Percentiles rank a stretch among this genome's conserved stretches.
Evolutionary conservation across 495 filamentous ascomycete genomes (phyloP).

Genomic region (Daldinia vernicosa): DNA sequence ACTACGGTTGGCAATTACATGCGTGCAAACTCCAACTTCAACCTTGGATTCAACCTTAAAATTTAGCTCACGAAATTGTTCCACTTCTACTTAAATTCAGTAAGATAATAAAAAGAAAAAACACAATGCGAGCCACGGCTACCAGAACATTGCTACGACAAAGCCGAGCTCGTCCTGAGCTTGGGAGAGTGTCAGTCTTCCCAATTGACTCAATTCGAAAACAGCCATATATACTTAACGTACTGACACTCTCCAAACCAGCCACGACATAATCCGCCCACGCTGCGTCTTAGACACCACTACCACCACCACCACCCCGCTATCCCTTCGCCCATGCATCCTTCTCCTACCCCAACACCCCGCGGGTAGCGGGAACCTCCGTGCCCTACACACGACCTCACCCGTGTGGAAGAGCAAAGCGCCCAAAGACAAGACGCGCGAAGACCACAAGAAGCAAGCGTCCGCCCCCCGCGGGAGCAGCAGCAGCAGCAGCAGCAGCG

Average conservation of each 20-base stretch:
- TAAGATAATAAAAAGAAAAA: neutral
- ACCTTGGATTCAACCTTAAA: neutral
- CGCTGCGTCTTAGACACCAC: neutral
- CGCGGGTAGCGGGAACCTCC: neutral
- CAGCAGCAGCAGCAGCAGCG: neutral
- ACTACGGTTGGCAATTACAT: no score
- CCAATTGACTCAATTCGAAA: conserved; percentile 33
- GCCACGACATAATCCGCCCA: conserved; percentile 22
- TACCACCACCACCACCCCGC: neutral
- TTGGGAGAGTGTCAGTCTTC: conserved; percentile 23
- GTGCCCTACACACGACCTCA: conserved; percentile 1
- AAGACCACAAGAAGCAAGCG: neutral
- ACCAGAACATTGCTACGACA: conserved; percentile 33
- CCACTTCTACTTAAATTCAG: neutral
- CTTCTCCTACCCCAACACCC: neutral
- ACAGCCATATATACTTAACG: neutral
- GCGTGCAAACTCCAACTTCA: no score
- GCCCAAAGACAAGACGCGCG: neutral
- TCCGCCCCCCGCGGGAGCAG: neutral
- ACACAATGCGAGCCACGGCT: conserved; percentile 21
- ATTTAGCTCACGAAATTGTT: conserved; percentile 18
- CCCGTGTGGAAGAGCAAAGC: neutral
- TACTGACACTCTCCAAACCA: conserved; percentile 17
- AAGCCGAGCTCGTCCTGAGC: conserved; percentile 17
- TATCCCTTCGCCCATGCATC: neutral